Conservation (phyloP, 768 basidiomycete genomes). For the Lactarius akahatsu region DNA sequence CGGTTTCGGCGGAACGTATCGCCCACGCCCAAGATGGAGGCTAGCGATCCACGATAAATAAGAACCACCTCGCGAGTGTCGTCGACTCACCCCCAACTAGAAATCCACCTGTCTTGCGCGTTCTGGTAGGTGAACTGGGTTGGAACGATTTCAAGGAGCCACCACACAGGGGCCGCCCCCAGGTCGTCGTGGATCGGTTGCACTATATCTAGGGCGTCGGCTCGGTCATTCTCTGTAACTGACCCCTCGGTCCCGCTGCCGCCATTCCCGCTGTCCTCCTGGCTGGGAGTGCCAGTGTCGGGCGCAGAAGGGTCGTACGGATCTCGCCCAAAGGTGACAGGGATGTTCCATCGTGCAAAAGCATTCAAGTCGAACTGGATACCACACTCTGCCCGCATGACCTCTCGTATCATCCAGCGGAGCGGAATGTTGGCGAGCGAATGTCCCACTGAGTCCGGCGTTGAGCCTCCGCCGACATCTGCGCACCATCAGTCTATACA, state of each 20-base stretch:
- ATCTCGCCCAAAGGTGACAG: neutral
- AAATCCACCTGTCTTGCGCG: slow-evolving; percentile 51
- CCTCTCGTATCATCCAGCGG: slow-evolving; percentile 29
- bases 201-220: slow-evolving; percentile 38
- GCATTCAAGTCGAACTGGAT: slow-evolving; percentile 16
- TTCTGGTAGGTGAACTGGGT: slow-evolving; percentile 57
- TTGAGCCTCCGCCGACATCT: slow-evolving; percentile 29
- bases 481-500: neutral
- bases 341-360: slow-evolving; percentile 21
- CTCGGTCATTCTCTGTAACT: neutral
- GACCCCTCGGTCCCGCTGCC: no score
- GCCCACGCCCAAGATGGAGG: slow-evolving; percentile 56
- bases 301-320: no score
- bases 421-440: slow-evolving; percentile 25
- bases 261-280: no score
- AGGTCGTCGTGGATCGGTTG: slow-evolving; percentile 57
- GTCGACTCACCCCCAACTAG: slow-evolving; percentile 49
- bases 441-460: neutral
- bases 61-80: neutral
- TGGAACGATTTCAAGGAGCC: slow-evolving; percentile 68
- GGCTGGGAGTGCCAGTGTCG: no score
- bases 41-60: slow-evolving; percentile 34
- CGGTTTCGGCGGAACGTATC: slow-evolving; percentile 49
- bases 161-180: slow-evolving; percentile 50
- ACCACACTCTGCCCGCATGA: slow-evolving; percentile 1